Conservation (phyloP, 139 green algal species). For the Tetradesmus obliquus region DNA sequence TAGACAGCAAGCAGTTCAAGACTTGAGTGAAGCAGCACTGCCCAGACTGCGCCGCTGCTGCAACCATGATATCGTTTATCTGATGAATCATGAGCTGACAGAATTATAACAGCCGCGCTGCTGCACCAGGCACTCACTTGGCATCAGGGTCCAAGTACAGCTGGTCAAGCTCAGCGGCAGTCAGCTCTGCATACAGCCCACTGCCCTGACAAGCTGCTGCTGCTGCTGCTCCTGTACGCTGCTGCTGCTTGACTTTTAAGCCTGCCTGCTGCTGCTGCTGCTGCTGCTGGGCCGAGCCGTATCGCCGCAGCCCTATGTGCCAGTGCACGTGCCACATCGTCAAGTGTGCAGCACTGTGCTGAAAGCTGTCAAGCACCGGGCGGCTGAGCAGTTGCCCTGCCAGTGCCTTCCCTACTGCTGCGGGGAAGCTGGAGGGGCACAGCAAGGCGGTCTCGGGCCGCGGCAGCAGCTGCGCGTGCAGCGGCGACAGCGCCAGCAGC, state of each 20-base stretch:
- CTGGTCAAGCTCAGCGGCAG: neutral
- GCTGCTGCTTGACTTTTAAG: neutral
- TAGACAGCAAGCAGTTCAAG: too few relatives aligned
- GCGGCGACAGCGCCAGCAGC: neutral
- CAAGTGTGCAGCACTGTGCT: neutral
- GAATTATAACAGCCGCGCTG: neutral
- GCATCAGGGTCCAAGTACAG: conserved; percentile 15
- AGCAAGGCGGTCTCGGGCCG: neutral
- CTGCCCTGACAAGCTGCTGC: neutral
- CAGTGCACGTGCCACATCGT: conserved; percentile 13
- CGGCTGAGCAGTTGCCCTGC: neutral
- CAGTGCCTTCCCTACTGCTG: neutral
- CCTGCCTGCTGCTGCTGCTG: conserved; percentile 16
- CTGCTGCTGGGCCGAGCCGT: neutral
- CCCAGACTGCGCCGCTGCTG: too few relatives aligned
- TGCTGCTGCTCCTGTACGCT: neutral
- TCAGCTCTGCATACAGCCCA: neutral
- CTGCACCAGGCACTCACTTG: neutral
- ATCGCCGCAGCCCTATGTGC: conserved; percentile 20
- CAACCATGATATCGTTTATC: too few relatives aligned
- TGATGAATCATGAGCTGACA: too few relatives aligned
- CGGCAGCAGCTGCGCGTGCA: conserved; percentile 9
- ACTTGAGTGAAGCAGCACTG: too few relatives aligned
- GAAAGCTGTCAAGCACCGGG: neutral
- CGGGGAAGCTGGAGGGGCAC: conserved; percentile 6